Percentiles rank a stretch among this genome's conserved stretches.
These are phyloP conservation scores for Monilinia fructicola DNA, from an alignment of 2,329 filamentous ascomycete species.

Conservation along the genomic window DNA sequence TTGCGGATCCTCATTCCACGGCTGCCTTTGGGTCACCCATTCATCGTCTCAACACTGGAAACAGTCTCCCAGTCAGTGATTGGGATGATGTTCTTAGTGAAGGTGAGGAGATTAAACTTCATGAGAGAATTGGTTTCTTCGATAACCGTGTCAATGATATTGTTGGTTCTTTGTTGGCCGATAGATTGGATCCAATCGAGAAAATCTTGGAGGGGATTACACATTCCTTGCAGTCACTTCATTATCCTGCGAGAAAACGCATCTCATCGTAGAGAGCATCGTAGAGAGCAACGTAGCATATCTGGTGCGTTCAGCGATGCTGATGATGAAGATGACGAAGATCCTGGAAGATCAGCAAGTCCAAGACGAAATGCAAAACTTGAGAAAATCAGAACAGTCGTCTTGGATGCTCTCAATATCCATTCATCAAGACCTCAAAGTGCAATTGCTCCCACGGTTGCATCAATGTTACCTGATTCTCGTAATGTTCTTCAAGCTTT, in stretches of 20 bases:
- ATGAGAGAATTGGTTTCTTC: slow-evolving; percentile 81
- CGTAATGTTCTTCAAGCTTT: slow-evolving; percentile 65
- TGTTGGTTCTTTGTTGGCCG: slow-evolving; percentile 73
- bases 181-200: slow-evolving; percentile 78
- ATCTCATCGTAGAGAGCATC: slow-evolving; percentile 57
- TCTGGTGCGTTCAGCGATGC: slow-evolving; percentile 81
- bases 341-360: slow-evolving; percentile 69
- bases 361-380: slow-evolving; percentile 75
- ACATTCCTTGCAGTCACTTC: slow-evolving; percentile 60
- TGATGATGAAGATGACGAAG: slow-evolving; percentile 78
- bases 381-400: slow-evolving; percentile 74
- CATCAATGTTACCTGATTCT: slow-evolving; percentile 39
- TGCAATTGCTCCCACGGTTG: slow-evolving; percentile 30
- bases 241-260: slow-evolving; percentile 49
- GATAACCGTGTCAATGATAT: slow-evolving; percentile 86
- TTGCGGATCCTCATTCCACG: slow-evolving; percentile 40
- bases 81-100: slow-evolving; percentile 88
- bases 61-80: slow-evolving; percentile 73
- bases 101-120: slow-evolving; percentile 79
- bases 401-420: slow-evolving; percentile 69
- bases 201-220: slow-evolving; percentile 76
- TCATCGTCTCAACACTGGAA: slow-evolving; percentile 61
- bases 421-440: slow-evolving; percentile 49
- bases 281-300: slow-evolving; percentile 61
- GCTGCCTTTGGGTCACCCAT: slow-evolving; percentile 55